Conservation (phyloP, 2,329 filamentous ascomycete genomes). For the Microcera coccophila region DNA sequence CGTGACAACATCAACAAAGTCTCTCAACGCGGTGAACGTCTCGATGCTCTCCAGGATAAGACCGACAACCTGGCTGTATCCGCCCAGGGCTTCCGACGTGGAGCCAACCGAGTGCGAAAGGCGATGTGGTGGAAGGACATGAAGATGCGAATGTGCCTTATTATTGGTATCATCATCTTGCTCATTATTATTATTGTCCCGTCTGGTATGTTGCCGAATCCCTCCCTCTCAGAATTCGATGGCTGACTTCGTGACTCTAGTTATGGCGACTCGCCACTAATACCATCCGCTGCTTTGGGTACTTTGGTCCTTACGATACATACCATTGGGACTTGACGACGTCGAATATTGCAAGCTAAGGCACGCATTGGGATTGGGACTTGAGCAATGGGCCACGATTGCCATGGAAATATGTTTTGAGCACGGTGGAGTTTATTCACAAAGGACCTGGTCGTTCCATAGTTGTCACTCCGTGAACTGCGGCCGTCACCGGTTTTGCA, state of each 20-base stretch:
- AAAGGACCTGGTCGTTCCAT: slow-evolving; percentile 27
- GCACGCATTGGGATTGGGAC: slow-evolving; percentile 27
- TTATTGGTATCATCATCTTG: slow-evolving; percentile 84
- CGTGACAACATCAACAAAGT: slow-evolving; percentile 97
- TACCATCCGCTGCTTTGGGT: slow-evolving; percentile 21
- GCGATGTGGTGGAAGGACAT: slow-evolving; percentile 99
- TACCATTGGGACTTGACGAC: slow-evolving; percentile 23
- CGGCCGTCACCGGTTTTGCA: slow-evolving; percentile 14
- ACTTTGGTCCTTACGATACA: slow-evolving; percentile 23
- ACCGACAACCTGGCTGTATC: slow-evolving; percentile 90
- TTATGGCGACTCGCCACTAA: slow-evolving; percentile 37
- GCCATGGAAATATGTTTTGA: slow-evolving; percentile 31
- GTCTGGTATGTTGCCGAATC: slow-evolving; percentile 58
- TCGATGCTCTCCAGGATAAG: slow-evolving; percentile 88
- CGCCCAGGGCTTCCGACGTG: slow-evolving; percentile 91
- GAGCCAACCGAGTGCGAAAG: slow-evolving; percentile 92
- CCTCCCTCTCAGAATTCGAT: no score
- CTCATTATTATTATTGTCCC: slow-evolving; percentile 93
- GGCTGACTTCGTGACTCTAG: slow-evolving; percentile 17
- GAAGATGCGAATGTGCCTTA: slow-evolving; percentile 99
- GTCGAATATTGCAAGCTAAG: slow-evolving; percentile 28
- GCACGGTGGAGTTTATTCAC: slow-evolving; percentile 37
- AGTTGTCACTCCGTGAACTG: slow-evolving; percentile 19
- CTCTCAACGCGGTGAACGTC: slow-evolving; percentile 82
- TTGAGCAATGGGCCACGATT: slow-evolving; percentile 28